Evolutionary conservation across 202 grass and related monocot genomes (phyloP), one percentile per base, ranked within the genome.

Genomic region (Digitaria exilis): DNA sequence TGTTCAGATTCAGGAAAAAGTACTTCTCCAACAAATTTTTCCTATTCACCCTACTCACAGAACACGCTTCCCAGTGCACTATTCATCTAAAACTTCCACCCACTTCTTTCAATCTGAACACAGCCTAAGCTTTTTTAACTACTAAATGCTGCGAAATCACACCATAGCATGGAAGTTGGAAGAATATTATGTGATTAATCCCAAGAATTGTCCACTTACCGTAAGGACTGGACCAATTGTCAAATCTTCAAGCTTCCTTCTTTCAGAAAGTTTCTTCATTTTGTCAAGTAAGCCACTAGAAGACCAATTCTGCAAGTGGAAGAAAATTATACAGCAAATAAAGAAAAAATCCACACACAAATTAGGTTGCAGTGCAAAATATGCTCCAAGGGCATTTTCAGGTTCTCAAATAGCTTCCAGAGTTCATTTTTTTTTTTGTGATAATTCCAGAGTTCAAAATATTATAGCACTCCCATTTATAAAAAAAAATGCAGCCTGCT

Each of bases 181-280:
- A 84, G 56, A 67, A 66, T 31, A 64, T 7, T 4, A 69, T 29
- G 42, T 39, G 34, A 4, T 73, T 79, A 44, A 14, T 60, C 29
- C 26, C 34, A 41, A 52, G 12, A 86, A 30, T 31, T 71, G 41
- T 28, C 49, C 30, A 90, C 92, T 94, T 86, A 98, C 96, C 35
- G 96, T 98, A 79, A 98, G 89, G 76, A 96, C 96, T 42, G 96
- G 93, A 32, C 96, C 96, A 77, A 98, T 60, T 26, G 96, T 98
- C 88, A 98, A 92, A 84, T 98, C 96, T 87, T 96, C 85, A 42
- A 98, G 87, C 45, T 92, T 98, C 70, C 93, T 94, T 82, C 93
- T 87, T 57, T 83, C 89, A 78, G 96, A 94, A 84, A 92, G 91
- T 82, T 16, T 64, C 74, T 88, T 90, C 91, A 98, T 88, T 85